Percentiles rank a stretch among this genome's conserved stretches.
Conservation (phyloP, 2,329 filamentous ascomycete species). For the Aplosporella prunicola region DNA sequence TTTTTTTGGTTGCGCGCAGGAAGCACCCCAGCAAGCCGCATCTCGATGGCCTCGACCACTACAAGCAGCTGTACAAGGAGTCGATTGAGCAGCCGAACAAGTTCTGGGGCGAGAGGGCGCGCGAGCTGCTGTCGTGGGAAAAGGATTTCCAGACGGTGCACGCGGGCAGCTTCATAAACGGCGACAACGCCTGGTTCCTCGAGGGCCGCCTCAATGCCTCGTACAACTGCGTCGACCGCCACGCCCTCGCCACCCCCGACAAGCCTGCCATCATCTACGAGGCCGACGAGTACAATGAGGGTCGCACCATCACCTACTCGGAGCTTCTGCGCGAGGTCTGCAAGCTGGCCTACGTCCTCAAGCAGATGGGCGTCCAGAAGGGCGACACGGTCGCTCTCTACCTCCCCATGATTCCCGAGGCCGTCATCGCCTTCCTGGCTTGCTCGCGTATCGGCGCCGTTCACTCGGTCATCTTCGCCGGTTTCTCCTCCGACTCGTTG, state of each 20-base stretch:
- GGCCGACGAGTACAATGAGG: slow-evolving; percentile 80
- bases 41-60: slow-evolving; percentile 50
- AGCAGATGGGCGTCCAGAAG: slow-evolving; percentile 93
- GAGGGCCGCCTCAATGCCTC: slow-evolving; percentile 91
- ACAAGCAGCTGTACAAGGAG: slow-evolving; percentile 60
- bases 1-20: slow-evolving; percentile 21
- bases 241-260: slow-evolving; percentile 89
- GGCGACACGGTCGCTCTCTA: slow-evolving; percentile 97
- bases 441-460: slow-evolving; percentile 88
- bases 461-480: slow-evolving; percentile 95
- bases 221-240: slow-evolving; percentile 95
- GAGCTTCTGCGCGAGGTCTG: slow-evolving; percentile 91
- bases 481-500: slow-evolving; percentile 92
- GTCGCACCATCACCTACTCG: slow-evolving; percentile 82
- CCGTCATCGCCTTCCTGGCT: slow-evolving; percentile 80
- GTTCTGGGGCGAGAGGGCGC: slow-evolving; percentile 82
- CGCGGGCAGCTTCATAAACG: slow-evolving; percentile 63
- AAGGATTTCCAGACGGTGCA: slow-evolving; percentile 85
- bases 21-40: slow-evolving; percentile 54
- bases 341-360: slow-evolving; percentile 75
- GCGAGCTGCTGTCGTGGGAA: slow-evolving; percentile 84
- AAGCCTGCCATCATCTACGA: slow-evolving; percentile 97
- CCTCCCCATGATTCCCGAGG: slow-evolving; percentile 97
- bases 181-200: slow-evolving; percentile 89
- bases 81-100: slow-evolving; percentile 82